Evolutionary conservation across 805 yeast species (phyloP), one percentile per base, ranked within the genome.

Genomic region (Yarrowia sp.): DNA sequence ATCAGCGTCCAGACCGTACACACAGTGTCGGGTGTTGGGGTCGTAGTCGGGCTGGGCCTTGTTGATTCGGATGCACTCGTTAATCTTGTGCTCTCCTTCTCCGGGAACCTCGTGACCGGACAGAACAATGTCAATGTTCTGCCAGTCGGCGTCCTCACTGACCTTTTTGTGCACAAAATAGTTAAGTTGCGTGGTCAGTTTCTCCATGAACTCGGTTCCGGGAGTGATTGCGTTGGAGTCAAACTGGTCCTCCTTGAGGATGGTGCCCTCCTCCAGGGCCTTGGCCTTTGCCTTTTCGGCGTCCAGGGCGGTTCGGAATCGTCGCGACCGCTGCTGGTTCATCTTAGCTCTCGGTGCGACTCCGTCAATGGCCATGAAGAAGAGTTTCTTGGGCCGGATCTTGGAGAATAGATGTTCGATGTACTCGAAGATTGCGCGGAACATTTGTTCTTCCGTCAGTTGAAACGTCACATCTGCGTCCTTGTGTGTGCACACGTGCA

Each of bases 281-380:
- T 89, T 88, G 66, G 82, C 81, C 72, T 89, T 73, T 61, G 86
- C 86, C 69, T 85, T 85, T 73, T 93, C 96, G 1, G 97, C 97
- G 72, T 93, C 98, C 71, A 86, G 82, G 0, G 97, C 98, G 32
- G 97, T 86, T 76, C 97, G 82, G 76, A 93, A 93, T 78, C 99
- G 85, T 81, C 99, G 86, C 0, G 97, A 86, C 77, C 99, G 85
- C 77, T 93, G 99, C 77, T 93, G 98, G 74, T 93, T 93, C 97
- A 93, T 92, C 74, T 93, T 93, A 11, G 99, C 99, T 74, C 99
- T 81, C 44, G 99, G 99, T 0, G 99, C 99, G 61, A 93, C 98
- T 74, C 99, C 99, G 78, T 93, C 99, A 71, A 93, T 90, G 3
- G 99, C 98, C 97, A 93, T 92, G 74, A 88, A 92, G 70, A 93